Conservation (phyloP, 352 stramenopile genomes). For the Globisporangium radiosum region DNA sequence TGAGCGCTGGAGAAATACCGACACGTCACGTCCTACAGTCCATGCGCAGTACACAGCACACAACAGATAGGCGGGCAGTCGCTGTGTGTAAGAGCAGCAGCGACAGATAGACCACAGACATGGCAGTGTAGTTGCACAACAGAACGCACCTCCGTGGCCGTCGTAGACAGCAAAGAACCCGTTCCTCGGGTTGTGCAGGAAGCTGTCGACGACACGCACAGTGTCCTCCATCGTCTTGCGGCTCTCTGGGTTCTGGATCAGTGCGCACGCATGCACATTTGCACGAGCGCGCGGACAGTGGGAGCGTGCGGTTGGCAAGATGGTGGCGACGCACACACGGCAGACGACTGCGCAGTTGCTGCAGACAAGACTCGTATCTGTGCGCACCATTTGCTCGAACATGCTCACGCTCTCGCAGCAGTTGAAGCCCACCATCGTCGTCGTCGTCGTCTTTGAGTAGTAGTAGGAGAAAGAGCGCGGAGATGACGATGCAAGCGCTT, state of each 20-base stretch:
- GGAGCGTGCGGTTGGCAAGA: too few species aligned
- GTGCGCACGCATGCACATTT: background rate
- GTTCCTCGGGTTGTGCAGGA: constrained; percentile 38
- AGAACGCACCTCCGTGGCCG: constrained; percentile 54
- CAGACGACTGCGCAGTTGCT: too few species aligned
- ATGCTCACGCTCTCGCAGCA: constrained; percentile 66
- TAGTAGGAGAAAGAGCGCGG: too few species aligned
- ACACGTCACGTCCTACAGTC: constrained; percentile 49
- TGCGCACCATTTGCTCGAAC: constrained; percentile 69
- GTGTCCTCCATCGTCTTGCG: constrained; percentile 84
- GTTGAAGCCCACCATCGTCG: constrained; percentile 20
- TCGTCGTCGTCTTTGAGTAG: too few species aligned
- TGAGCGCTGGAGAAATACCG: constrained; percentile 52
- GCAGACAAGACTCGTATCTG: too few species aligned
- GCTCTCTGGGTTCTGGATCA: constrained; percentile 52
- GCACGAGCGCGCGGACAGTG: too few species aligned
- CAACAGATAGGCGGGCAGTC: background rate
- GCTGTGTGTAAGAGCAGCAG: background rate
- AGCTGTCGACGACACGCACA: constrained; percentile 65
- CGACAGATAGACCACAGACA: background rate
- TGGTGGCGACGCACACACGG: too few species aligned
- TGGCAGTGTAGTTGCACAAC: too few species aligned
- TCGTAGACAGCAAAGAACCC: constrained; percentile 81
- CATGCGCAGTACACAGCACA: background rate
- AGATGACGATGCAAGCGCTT: too few species aligned